Evolutionary conservation across 2,329 filamentous ascomycete genomes (phyloP).

Genomic region (Cladosporium sp.): DNA sequence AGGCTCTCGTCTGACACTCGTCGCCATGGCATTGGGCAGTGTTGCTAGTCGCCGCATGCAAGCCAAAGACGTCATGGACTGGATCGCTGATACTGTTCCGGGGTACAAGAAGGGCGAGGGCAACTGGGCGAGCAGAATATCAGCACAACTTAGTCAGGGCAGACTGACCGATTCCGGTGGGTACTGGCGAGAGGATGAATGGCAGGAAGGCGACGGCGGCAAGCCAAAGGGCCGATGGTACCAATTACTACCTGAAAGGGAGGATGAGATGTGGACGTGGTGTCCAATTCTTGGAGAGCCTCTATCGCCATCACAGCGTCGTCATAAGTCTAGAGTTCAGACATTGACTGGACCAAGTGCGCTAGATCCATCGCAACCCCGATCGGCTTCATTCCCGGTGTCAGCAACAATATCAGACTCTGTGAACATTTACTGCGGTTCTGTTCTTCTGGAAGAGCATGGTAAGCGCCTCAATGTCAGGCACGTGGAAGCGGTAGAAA

Average conservation of each 20-base stretch:
- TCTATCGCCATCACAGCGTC: neutral
- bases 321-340: neutral
- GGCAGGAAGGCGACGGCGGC: slow-evolving; percentile 10
- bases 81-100: slow-evolving; percentile 29
- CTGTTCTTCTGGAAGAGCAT: neutral
- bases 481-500: neutral
- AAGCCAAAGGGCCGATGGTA: slow-evolving; percentile 14
- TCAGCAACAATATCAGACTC: neutral
- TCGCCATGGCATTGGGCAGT: slow-evolving; percentile 29
- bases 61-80: slow-evolving; percentile 18
- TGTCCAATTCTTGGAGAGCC: slow-evolving; percentile 21
- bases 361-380: too few species aligned
- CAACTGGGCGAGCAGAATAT: slow-evolving; percentile 15
- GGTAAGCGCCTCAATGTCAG: neutral
- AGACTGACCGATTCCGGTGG: slow-evolving; percentile 3
- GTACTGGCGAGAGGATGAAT: slow-evolving; percentile 12
- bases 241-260: slow-evolving; percentile 19
- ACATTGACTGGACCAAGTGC: neutral
- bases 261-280: slow-evolving; percentile 22
- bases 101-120: slow-evolving; percentile 18
- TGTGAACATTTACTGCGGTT: neutral
- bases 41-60: slow-evolving; percentile 21
- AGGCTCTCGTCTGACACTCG: slow-evolving; percentile 20
- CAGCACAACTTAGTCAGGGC: neutral
- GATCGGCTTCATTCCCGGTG: neutral